These are phyloP conservation scores for Phlyctochytrium planicorne DNA, from an alignment of 192 early-diverging fungal genomes.

Conservation along the genomic window DNA sequence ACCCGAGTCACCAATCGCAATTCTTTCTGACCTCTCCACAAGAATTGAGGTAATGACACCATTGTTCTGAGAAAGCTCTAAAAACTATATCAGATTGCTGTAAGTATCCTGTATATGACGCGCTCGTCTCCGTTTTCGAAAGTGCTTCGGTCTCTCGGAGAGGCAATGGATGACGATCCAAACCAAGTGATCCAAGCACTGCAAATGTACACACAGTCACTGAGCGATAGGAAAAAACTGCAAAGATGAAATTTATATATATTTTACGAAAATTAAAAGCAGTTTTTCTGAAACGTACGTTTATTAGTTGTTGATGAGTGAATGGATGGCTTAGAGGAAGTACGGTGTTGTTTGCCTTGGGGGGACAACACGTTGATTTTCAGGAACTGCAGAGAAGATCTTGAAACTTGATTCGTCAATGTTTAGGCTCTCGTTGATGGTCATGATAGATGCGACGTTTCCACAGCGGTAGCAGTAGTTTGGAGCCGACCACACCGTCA, in stretches of 20 bases:
- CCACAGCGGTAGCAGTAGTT: constrained; percentile 68
- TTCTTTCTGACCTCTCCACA: constrained; percentile 14
- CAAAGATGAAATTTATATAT: constrained; percentile 2
- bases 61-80: background rate
- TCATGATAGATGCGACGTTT: constrained; percentile 64
- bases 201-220: constrained; percentile 57
- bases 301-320: too few species aligned
- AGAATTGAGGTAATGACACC: constrained; percentile 23
- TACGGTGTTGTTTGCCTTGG: constrained; percentile 48
- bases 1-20: constrained; percentile 9
- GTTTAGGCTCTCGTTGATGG: constrained; percentile 61
- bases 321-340: constrained; percentile 55
- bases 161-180: constrained; percentile 59
- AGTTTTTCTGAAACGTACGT: too few species aligned
- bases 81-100: constrained; percentile 52
- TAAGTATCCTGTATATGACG: constrained; percentile 61
- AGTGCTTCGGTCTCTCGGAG: constrained; percentile 58
- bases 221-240: constrained; percentile 19
- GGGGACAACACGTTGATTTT: constrained; percentile 72
- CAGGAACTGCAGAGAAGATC: constrained; percentile 95
- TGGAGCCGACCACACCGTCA: constrained; percentile 91
- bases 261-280: too few species aligned
- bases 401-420: constrained; percentile 87
- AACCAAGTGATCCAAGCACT: constrained; percentile 59
- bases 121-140: constrained; percentile 48